These are phyloP conservation scores for Solidago caesia DNA, from an alignment of 129 eudicot species.

Conservation along the genomic window DNA sequence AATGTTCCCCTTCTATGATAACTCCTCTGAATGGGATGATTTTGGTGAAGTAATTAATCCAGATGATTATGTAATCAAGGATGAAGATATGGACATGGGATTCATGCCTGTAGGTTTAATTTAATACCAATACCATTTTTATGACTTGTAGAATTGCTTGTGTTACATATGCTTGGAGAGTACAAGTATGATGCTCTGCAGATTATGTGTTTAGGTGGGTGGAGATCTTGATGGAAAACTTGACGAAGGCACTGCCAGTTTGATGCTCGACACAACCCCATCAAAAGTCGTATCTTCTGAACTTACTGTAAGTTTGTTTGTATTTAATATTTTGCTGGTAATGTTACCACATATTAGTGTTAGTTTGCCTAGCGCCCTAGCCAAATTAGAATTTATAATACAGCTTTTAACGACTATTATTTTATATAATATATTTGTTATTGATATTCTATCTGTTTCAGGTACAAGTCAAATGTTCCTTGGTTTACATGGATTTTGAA, in stretches of 20 bases:
- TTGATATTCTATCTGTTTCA: slow-evolving; percentile 33
- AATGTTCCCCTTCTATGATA: slow-evolving; percentile 83
- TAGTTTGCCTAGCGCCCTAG: neutral
- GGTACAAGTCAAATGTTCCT: slow-evolving; percentile 88
- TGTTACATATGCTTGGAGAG: slow-evolving; percentile 13
- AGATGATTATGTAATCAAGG: slow-evolving; percentile 85
- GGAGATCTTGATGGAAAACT: slow-evolving; percentile 87
- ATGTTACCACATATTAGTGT: neutral
- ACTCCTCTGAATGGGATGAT: slow-evolving; percentile 86
- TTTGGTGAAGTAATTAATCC: slow-evolving; percentile 94
- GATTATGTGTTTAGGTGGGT: slow-evolving; percentile 44
- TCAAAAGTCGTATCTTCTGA: slow-evolving; percentile 93
- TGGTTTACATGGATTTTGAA: slow-evolving; percentile 92
- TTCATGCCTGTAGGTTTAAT: slow-evolving; percentile 54
- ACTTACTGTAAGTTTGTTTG: slow-evolving; percentile 63
- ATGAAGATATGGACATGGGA: slow-evolving; percentile 74
- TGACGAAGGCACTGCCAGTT: slow-evolving; percentile 84
- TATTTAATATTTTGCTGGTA: neutral
- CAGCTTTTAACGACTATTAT: neutral
- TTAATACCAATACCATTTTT: neutral
- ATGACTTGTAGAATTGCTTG: neutral
- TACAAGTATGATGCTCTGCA: neutral
- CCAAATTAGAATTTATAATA: neutral
- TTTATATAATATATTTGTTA: neutral
- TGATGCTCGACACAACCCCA: slow-evolving; percentile 85